Percentiles rank a stretch among this genome's conserved stretches.
Conservation (phyloP, 2,329 filamentous ascomycete genomes). For the Beauveria brongniartii region DNA sequence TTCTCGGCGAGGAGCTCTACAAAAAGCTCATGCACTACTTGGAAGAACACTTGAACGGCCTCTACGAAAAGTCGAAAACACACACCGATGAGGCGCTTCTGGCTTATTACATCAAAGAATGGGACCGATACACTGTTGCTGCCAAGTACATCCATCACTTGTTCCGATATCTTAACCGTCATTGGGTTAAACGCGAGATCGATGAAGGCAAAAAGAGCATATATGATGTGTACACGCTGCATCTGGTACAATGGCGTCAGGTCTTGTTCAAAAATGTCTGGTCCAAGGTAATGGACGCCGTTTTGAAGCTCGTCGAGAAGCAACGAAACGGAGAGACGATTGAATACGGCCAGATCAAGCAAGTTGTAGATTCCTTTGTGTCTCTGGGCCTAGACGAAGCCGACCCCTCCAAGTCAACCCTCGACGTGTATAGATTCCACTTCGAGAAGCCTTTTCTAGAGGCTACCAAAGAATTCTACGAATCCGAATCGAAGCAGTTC, state of each 20-base stretch:
- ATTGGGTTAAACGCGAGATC: slow-evolving; percentile 99
- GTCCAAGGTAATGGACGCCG: slow-evolving; percentile 86
- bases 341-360: slow-evolving; percentile 93
- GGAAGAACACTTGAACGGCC: slow-evolving; percentile 61
- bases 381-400: slow-evolving; percentile 90
- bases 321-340: slow-evolving; percentile 97
- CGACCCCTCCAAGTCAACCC: slow-evolving; percentile 85
- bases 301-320: slow-evolving; percentile 91
- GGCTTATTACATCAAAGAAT: slow-evolving; percentile 91
- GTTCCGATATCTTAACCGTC: slow-evolving; percentile 90
- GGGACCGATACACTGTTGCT: slow-evolving; percentile 89
- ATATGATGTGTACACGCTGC: slow-evolving; percentile 95
- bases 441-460: slow-evolving; percentile 90
- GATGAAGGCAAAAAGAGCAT: slow-evolving; percentile 98
- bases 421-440: slow-evolving; percentile 87
- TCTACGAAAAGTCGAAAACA: slow-evolving; percentile 64
- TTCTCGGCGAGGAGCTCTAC: slow-evolving; percentile 94
- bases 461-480: slow-evolving; percentile 79
- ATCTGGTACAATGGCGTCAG: slow-evolving; percentile 90
- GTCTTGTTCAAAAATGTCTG: slow-evolving; percentile 83
- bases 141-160: slow-evolving; percentile 97
- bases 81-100: slow-evolving; percentile 88
- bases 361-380: slow-evolving; percentile 92
- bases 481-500: slow-evolving; percentile 87
- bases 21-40: slow-evolving; percentile 84